Base-by-base conservation (phyloP, 352 stramenopile genomes). In the Phytopythium chamaehyphon region DNA sequence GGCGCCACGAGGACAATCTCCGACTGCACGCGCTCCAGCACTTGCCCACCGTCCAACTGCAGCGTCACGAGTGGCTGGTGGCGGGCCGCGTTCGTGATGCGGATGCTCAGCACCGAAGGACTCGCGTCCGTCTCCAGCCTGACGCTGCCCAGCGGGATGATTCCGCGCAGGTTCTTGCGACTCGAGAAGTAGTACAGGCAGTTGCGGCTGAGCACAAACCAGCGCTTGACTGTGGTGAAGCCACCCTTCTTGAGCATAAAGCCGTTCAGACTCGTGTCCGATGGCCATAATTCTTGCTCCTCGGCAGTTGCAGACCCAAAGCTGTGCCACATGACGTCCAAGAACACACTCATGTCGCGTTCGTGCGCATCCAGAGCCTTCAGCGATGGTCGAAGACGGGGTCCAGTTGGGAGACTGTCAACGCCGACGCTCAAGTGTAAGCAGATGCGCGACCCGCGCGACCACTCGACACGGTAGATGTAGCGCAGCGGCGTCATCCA, bases 401-500 rank as follows among this genome's bases (percentile, higher is more conserved):
- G 86, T 16, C 86, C 86, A 33, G 85, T 92, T 1, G 84, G 84
- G 36, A 93, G 52, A 57, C 83, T 94, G 59, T 93, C 84, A 8
- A 95, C 83, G 15, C 83, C 83, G 3, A 95, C 86, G 36, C 86
- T 90, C 19, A 95, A 46, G 47, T 93, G 73, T 19, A 95, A 64
- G n/a, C 62, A 76, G 24, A 95, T 82, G 21, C 67, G 61, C 33
- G 77, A 57, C 15, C 59, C 80, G 37, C 81, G 76, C 15, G 84
- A 54, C 76, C 79, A 89, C 45, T 94, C 83, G 35, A 95, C 66
- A 14, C 75, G 73, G 53, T 94, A 91, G 12, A 95, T 85, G 51
- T 93, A 93, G 11, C 82, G 82, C 57, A 95, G 61, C n/a, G 86
- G 86, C 19, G 82, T 91, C 75, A 90, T 93, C 86, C 86, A 95